Percentiles rank a stretch among this genome's conserved stretches.
Evolutionary conservation across 1,284 basidiomycete species (phyloP).

Genomic region (Farysia itapuensis): DNA sequence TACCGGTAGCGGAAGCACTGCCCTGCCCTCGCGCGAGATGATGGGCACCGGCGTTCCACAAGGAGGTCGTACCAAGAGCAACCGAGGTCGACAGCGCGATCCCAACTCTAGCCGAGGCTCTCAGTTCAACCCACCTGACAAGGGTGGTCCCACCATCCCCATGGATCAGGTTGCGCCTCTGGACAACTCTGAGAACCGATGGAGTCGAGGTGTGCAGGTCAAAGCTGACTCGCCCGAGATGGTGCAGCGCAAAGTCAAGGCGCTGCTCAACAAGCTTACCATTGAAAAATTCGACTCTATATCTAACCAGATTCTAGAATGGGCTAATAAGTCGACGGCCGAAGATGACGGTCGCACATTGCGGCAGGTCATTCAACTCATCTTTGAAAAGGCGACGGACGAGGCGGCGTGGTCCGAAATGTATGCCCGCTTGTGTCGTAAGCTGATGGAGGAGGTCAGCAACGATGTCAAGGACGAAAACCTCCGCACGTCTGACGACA

Average conservation of each 20-base stretch:
- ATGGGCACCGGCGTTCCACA: constrained; percentile 57
- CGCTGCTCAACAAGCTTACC: constrained; percentile 91
- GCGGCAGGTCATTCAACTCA: constrained; percentile 90
- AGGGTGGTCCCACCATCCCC: constrained; percentile 62
- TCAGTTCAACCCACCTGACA: constrained; percentile 58
- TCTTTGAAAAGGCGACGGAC: constrained; percentile 96
- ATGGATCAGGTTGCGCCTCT: constrained; percentile 70
- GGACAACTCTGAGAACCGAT: constrained; percentile 77
- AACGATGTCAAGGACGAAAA: constrained; percentile 79
- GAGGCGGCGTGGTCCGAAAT: constrained; percentile 94
- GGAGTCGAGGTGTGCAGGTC: constrained; percentile 63
- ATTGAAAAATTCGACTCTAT: constrained; percentile 97
- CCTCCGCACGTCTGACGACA: constrained; percentile 70
- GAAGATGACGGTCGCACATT: constrained; percentile 92
- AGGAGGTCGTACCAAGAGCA: constrained; percentile 54
- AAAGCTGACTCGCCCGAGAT: constrained; percentile 72
- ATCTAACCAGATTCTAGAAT: constrained; percentile 84
- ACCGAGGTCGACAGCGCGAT: constrained; percentile 55
- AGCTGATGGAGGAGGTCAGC: constrained; percentile 88
- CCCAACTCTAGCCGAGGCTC: constrained; percentile 44
- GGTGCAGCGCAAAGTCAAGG: constrained; percentile 91
- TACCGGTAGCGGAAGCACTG: constrained; percentile 54
- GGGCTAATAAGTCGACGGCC: constrained; percentile 89
- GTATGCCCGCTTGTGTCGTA: constrained; percentile 90
- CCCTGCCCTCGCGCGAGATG: constrained; percentile 57